Base-by-base conservation (phyloP, 495 filamentous ascomycete species). In the Aspergillus kassunensis region DNA sequence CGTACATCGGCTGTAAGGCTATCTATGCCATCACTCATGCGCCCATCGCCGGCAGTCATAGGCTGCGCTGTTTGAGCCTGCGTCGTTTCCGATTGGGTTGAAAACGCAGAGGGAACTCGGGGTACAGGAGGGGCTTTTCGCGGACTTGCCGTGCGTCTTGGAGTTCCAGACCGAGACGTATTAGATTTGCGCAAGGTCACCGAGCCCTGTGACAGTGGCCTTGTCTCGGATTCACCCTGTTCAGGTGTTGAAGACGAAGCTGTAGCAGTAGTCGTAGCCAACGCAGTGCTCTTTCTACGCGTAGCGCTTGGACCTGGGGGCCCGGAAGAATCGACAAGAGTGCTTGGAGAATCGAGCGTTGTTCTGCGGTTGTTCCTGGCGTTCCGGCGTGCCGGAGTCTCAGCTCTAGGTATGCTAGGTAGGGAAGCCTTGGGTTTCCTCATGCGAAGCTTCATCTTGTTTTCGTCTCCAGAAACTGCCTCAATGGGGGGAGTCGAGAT, bases 361-460 rank as follows among this genome's bases (percentile, higher is more conserved):
- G 72, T 84, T 36, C 89, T 69, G 29, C 89, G 77, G 47, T 71
- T 79, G 44, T 76, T 73, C 33, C 72, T 73, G 44, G 77, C 61
- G 5, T 62, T 58, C 24, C 68, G 67, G 21, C 78, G 81, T 12
- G 75, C 71, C 7, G 76, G 73, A 1, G 80, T 77, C 31, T 81
- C 76, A 9, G 54, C 47, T 19, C 61, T 53, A 10, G 68, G 54
- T 0, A 60, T 60, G 25, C 53, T 61, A 18, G 81, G 78, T 1
- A 73, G 71, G 6, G 72, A 69, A 13, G 69, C 52, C 51, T 80
- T 84, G 18, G 78, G 67, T 60, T 88, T 92, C 44, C 90, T 80
- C 37, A 82, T 83, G 27, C 92, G 77, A 33, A 93, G 77, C 51
- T 87, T 80, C 79, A 86, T 88, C 42, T 84, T 80, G 11, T 77